These are phyloP conservation scores for Fonsecaea erecta DNA, from an alignment of 2,329 filamentous ascomycete genomes.

Conservation along the genomic window DNA sequence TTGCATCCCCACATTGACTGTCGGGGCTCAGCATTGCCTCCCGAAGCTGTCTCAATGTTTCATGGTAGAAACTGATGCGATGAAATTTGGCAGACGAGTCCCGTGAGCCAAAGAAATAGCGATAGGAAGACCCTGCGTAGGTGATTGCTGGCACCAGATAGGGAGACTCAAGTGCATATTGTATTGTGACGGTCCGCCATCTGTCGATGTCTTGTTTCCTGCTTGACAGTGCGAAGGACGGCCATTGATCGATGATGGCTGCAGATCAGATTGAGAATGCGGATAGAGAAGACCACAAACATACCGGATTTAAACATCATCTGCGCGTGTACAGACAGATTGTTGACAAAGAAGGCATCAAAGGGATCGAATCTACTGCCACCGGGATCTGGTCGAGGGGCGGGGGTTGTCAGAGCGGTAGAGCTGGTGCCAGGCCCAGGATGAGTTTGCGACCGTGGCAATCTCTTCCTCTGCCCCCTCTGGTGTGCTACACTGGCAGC, in stretches of 20 bases:
- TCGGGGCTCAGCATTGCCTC: conserved; percentile 3
- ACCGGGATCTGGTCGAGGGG: conserved; percentile 3
- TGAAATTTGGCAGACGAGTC: conserved; percentile 9
- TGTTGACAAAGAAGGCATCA: conserved; percentile 14
- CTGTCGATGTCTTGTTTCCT: conserved; percentile 18
- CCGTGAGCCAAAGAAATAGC: conserved; percentile 21
- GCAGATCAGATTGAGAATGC: conserved; percentile 1
- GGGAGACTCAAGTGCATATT: conserved; percentile 12
- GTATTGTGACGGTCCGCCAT: conserved; percentile 17
- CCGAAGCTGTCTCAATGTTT: conserved; percentile 17
- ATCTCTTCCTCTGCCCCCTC: conserved; percentile 1
- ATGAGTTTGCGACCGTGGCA: background rate
- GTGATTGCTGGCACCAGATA: conserved; percentile 24
- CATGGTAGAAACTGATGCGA: conserved; percentile 17
- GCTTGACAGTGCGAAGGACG: conserved; percentile 21
- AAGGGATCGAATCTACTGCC: conserved; percentile 20
- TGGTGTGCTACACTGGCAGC: conserved; percentile 20
- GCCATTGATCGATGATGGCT: conserved; percentile 28
- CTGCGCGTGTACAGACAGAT: conserved; percentile 7
- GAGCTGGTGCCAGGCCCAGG: background rate
- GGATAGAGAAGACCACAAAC: background rate
- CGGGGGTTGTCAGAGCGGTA: background rate
- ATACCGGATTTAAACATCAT: conserved; percentile 22
- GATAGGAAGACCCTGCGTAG: conserved; percentile 25
- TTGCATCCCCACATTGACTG: conserved; percentile 10